A percentile compares a stretch with the other conserved stretches of the same genome.
phyloP scores from a whole-genome alignment of 2,329 filamentous ascomycete species.

The Apiospora aurea region DNA sequence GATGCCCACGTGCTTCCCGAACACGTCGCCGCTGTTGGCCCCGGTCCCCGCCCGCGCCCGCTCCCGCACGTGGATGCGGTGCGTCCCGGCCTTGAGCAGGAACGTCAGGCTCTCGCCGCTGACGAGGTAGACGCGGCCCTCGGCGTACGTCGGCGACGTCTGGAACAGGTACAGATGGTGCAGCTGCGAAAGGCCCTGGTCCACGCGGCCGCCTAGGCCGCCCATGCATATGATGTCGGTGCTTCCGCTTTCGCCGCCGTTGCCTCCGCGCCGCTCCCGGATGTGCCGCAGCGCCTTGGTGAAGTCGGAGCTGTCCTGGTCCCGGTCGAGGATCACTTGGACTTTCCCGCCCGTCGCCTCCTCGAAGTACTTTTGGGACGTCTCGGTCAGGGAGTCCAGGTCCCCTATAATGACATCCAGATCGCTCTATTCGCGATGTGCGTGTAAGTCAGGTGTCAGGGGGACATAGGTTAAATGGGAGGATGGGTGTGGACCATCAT shows the following conservation, averaged over 20 bases:
- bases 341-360: constrained; percentile 55
- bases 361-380: constrained; percentile 72
- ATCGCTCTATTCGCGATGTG: constrained; percentile 59
- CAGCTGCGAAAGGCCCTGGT: constrained; percentile 89
- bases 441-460: constrained; percentile 41
- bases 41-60: constrained; percentile 31
- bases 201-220: constrained; percentile 86
- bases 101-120: constrained; percentile 85
- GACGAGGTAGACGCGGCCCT: constrained; percentile 76
- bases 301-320: constrained; percentile 92
- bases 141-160: constrained; percentile 49
- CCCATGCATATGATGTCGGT: constrained; percentile 80
- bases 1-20: constrained; percentile 85
- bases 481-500: neutral
- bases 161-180: constrained; percentile 81
- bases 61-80: constrained; percentile 71
- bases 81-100: constrained; percentile 73
- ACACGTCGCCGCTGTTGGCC: constrained; percentile 48
- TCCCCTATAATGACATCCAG: constrained; percentile 85
- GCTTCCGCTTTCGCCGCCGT: neutral
- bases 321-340: constrained; percentile 71
- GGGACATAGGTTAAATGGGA: constrained; percentile 13
- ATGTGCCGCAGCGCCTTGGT: constrained; percentile 71
- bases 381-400: constrained; percentile 78
- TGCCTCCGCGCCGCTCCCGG: constrained; percentile 23